Evolutionary conservation across 257 asterid genomes (phyloP).

Genomic region (Solanum gracilifrons): DNA sequence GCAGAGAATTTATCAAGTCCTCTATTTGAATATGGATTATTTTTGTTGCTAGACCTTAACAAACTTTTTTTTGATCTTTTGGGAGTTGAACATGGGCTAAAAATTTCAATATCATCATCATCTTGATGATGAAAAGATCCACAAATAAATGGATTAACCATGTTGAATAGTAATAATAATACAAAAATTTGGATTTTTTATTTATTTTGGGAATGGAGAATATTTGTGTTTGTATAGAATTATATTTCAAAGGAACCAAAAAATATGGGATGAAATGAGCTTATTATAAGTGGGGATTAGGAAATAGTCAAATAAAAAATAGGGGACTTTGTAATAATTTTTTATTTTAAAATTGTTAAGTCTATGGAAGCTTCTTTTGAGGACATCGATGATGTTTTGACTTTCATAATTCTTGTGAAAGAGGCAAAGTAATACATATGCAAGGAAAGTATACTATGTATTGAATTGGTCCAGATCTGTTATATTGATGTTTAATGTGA

Average conservation of each 20-base stretch:
- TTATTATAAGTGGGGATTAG: constrained; percentile 4
- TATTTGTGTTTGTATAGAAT: neutral
- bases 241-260: neutral
- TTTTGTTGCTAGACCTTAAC: constrained; percentile 13
- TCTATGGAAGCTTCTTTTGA: neutral
- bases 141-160: constrained; percentile 41
- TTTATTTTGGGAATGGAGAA: neutral
- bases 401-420: neutral
- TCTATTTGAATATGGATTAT: constrained; percentile 33
- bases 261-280: neutral
- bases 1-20: constrained; percentile 44
- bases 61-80: constrained; percentile 25
- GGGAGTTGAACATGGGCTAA: constrained; percentile 42
- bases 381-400: neutral
- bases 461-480: neutral
- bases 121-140: constrained; percentile 36
- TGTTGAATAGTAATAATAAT: neutral
- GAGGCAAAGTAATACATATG: neutral
- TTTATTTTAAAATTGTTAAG: neutral
- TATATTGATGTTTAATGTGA: neutral
- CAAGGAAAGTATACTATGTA: neutral
- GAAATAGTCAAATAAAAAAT: neutral
- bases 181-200: neutral
- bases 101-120: constrained; percentile 18
- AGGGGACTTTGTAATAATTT: neutral